Evolutionary conservation across 441 rosid genomes (phyloP).

Genomic region (Omphalea diandra): DNA sequence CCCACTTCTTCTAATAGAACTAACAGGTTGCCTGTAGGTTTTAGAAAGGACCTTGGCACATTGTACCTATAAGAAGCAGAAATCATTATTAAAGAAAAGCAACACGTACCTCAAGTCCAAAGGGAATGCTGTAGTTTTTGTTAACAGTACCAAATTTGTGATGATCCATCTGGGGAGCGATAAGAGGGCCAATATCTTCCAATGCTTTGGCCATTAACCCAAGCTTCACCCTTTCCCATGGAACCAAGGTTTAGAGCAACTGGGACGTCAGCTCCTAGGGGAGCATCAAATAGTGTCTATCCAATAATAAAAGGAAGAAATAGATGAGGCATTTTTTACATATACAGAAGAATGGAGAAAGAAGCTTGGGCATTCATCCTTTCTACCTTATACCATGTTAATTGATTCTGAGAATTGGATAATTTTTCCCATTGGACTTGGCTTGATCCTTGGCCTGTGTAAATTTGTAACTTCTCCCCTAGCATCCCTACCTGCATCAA

Average conservation of each 20-base stretch:
- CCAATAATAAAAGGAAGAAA: neutral
- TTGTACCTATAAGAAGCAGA: too few relatives aligned
- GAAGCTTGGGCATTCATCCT: too few relatives aligned
- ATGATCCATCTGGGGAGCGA: constrained; percentile 51
- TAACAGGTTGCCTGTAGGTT: constrained; percentile 37
- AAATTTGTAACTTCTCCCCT: constrained; percentile 50
- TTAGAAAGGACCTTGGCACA: constrained; percentile 40
- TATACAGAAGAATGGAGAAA: too few relatives aligned
- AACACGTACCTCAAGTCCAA: too few relatives aligned
- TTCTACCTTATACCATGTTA: constrained; percentile 67
- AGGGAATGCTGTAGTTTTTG: too few relatives aligned
- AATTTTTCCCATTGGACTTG: constrained; percentile 40
- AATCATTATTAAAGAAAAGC: too few relatives aligned
- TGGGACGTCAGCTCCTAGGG: constrained; percentile 52
- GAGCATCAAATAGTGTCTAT: constrained; percentile 56
- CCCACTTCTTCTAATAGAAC: constrained; percentile 44
- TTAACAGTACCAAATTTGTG: constrained; percentile 71
- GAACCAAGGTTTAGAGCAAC: constrained; percentile 65
- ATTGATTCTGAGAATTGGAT: constrained; percentile 28
- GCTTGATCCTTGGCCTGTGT: constrained; percentile 33
- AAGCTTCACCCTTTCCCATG: constrained; percentile 91
- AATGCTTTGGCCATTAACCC: constrained; percentile 80
- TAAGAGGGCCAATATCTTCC: constrained; percentile 83
- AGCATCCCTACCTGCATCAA: constrained; percentile 45
- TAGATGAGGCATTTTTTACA: neutral